A percentile compares a stretch with the other conserved stretches of the same genome.
phyloP scores from a whole-genome alignment of 2,329 filamentous ascomycete genomes.

The Cercospora sesami region DNA sequence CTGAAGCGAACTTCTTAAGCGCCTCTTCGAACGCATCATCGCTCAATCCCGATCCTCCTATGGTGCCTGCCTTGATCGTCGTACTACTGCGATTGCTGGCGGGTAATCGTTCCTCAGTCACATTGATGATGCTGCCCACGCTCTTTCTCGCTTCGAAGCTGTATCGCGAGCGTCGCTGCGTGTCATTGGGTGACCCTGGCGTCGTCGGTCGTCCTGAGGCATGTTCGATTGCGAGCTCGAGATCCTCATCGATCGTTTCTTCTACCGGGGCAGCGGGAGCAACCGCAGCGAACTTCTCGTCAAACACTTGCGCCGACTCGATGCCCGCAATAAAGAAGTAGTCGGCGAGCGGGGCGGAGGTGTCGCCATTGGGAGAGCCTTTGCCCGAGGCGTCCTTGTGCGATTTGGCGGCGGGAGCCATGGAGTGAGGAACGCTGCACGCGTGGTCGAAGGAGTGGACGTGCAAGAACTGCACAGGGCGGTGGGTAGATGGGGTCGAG shows the following conservation, averaged over 20 bases:
- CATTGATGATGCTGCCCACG: conserved; percentile 50
- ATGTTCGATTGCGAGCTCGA: conserved; percentile 55
- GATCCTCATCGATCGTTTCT: conserved; percentile 63
- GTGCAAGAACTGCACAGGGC: conserved; percentile 16
- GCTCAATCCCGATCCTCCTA: conserved; percentile 40
- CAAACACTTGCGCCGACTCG: conserved; percentile 54
- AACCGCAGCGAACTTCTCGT: conserved; percentile 40
- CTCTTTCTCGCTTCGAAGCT: conserved; percentile 54
- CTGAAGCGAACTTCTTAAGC: conserved; percentile 89
- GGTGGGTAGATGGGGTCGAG: not conserved
- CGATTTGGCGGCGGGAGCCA: conserved; percentile 28
- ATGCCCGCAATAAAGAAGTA: conserved; percentile 65
- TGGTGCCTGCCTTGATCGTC: conserved; percentile 56
- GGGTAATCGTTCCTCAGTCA: conserved; percentile 48
- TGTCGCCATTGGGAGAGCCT: conserved; percentile 39
- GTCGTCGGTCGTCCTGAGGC: conserved; percentile 50
- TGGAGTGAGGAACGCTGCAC: conserved; percentile 16
- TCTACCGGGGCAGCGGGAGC: conserved; percentile 44
- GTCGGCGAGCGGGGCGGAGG: conserved; percentile 60
- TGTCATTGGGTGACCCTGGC: conserved; percentile 45
- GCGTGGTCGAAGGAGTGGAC: conserved; percentile 23
- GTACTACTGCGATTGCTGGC: conserved; percentile 65
- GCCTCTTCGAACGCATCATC: conserved; percentile 89
- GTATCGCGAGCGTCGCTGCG: conserved; percentile 43
- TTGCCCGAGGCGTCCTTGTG: conserved; percentile 22